phyloP scores from a whole-genome alignment of 495 filamentous ascomycete species.

The Chlorociboria aeruginascens region DNA sequence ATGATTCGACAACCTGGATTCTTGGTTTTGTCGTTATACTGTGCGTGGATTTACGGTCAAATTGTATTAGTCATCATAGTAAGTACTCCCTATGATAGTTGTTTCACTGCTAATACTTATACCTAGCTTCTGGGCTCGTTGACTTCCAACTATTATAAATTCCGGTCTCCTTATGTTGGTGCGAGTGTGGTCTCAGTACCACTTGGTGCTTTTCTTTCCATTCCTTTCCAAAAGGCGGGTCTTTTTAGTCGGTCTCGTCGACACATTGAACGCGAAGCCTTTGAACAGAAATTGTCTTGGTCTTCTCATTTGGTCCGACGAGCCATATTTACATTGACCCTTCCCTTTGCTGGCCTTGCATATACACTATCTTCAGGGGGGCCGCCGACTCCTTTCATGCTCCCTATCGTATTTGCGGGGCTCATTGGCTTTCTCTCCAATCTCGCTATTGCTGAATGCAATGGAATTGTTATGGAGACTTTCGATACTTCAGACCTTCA shows the following conservation, averaged over 20 bases:
- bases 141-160: slow-evolving; percentile 49
- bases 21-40: slow-evolving; percentile 53
- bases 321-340: slow-evolving; percentile 47
- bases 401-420: slow-evolving; percentile 55
- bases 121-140: slow-evolving; percentile 52
- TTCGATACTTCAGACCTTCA: slow-evolving; percentile 62
- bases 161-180: slow-evolving; percentile 49
- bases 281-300: slow-evolving; percentile 44
- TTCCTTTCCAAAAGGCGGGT: slow-evolving; percentile 60
- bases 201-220: slow-evolving; percentile 51
- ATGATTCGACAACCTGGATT: slow-evolving; percentile 66
- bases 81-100: slow-evolving; percentile 8
- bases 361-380: slow-evolving; percentile 55
- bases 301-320: slow-evolving; percentile 56
- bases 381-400: slow-evolving; percentile 39
- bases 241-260: slow-evolving; percentile 47
- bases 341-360: slow-evolving; percentile 50
- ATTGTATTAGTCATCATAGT: slow-evolving; percentile 55
- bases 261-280: slow-evolving; percentile 33
- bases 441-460: slow-evolving; percentile 63
- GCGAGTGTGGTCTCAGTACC: slow-evolving; percentile 48
- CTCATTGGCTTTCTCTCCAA: slow-evolving; percentile 56
- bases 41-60: slow-evolving; percentile 68
- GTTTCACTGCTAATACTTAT: not conserved
- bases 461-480: slow-evolving; percentile 68